Evolutionary conservation across 441 rosid species (phyloP).

Genomic region (Dalechampia spathulata): DNA sequence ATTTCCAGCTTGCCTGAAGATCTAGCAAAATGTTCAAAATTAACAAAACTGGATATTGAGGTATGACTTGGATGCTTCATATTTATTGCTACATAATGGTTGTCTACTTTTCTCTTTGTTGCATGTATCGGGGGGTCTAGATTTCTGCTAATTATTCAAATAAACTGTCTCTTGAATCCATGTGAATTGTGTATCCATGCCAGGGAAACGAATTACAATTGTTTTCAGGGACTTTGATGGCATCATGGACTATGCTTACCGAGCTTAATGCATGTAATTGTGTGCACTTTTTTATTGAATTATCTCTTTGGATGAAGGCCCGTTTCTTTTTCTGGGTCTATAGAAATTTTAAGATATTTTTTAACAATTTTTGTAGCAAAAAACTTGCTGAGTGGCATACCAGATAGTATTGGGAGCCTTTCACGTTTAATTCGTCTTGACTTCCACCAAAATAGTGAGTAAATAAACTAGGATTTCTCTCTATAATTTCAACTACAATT

Average conservation of each 20-base stretch:
- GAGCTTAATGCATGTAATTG: constrained; percentile 83
- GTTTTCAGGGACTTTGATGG: constrained; percentile 51
- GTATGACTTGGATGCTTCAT: constrained; percentile 26
- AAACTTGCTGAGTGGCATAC: constrained; percentile 60
- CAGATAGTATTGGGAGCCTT: constrained; percentile 70
- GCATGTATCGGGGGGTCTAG: background rate
- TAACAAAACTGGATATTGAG: constrained; percentile 80
- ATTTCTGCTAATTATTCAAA: background rate
- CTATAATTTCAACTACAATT: constrained; percentile 8
- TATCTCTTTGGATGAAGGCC: constrained; percentile 6
- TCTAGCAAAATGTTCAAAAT: constrained; percentile 58
- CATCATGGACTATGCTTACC: constrained; percentile 67
- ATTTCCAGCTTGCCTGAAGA: constrained; percentile 63
- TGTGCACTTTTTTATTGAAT: constrained; percentile 5
- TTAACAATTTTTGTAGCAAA: constrained; percentile 42
- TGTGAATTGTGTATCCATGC: constrained; percentile 13
- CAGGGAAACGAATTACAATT: constrained; percentile 78
- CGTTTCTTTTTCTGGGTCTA: constrained; percentile 4
- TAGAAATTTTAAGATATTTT: constrained; percentile 1
- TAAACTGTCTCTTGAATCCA: background rate
- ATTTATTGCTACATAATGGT: constrained; percentile 1
- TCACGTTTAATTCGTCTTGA: constrained; percentile 82
- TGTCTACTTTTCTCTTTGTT: constrained; percentile 2
- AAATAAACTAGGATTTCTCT: constrained; percentile 8
- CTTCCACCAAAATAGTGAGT: constrained; percentile 91